Evolutionary conservation across 306 rosid species (phyloP).

Genomic region (Fagus sylvatica): DNA sequence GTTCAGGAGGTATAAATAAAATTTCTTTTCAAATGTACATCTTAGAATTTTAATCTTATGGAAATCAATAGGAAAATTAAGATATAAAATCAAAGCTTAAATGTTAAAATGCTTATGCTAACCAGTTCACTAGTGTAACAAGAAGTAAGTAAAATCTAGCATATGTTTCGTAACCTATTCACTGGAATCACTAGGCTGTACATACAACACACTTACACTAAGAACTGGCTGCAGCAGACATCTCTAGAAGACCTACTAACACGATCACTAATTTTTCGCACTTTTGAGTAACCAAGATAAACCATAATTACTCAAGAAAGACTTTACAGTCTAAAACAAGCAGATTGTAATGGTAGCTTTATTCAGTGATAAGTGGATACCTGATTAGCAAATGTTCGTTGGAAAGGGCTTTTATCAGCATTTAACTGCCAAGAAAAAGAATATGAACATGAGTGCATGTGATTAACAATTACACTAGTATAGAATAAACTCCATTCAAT

Average conservation of each 20-base stretch:
- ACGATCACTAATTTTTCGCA: not conserved
- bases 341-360: constrained; percentile 22
- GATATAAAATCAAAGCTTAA: not conserved
- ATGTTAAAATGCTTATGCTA: not conserved
- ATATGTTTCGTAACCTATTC: constrained; percentile 4
- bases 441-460: constrained; percentile 24
- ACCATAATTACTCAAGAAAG: constrained; percentile 9
- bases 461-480: constrained; percentile 5
- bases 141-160: not conserved
- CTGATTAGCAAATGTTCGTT: constrained; percentile 96
- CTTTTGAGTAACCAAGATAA: not conserved
- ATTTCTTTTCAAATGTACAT: constrained; percentile 10
- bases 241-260: constrained; percentile 8
- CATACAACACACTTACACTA: not conserved
- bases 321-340: constrained; percentile 17
- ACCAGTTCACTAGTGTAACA: not conserved
- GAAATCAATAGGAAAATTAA: not conserved
- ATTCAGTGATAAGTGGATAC: constrained; percentile 38
- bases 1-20: not conserved
- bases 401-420: constrained; percentile 95
- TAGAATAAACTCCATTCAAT: not conserved
- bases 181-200: constrained; percentile 11
- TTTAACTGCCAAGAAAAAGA: constrained; percentile 72
- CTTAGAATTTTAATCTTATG: constrained; percentile 19
- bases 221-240: constrained; percentile 20